Evolutionary conservation across 192 early-diverging fungal genomes (phyloP).

Genomic region (Entophlyctis luteolus): DNA sequence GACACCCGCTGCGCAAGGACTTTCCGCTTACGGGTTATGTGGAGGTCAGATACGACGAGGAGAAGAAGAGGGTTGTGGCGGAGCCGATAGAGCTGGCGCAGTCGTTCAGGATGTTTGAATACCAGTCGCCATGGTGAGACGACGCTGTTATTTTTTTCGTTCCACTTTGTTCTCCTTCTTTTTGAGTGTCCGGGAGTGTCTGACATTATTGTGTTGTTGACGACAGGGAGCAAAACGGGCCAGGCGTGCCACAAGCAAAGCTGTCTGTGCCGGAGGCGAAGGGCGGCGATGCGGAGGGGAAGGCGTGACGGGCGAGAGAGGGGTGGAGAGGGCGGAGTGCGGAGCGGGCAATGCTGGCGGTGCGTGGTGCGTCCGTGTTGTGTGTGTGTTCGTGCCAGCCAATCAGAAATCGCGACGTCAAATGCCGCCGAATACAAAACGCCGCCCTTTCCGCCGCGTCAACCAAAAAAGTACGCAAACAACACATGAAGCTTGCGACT

Average conservation of each 20-base stretch:
- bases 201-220: too few species aligned
- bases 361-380: too few species aligned
- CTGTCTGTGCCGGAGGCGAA: background rate
- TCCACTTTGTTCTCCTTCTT: too few species aligned
- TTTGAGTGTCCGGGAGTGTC: too few species aligned
- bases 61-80: slow-evolving; percentile 93
- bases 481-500: background rate
- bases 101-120: slow-evolving; percentile 94
- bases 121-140: slow-evolving; percentile 91
- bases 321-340: background rate
- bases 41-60: slow-evolving; percentile 97
- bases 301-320: background rate
- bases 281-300: background rate
- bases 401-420: slow-evolving; percentile 6
- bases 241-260: background rate
- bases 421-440: background rate
- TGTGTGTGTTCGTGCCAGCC: background rate
- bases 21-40: slow-evolving; percentile 99
- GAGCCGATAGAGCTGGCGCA: slow-evolving; percentile 96
- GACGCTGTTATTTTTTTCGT: background rate
- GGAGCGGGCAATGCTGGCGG: too few species aligned
- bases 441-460: background rate
- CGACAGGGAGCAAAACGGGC: too few species aligned
- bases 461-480: background rate
- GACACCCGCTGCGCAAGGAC: slow-evolving; percentile 85